Base-by-base conservation (phyloP, 176 grass and related monocot species). In the Calamus simplicifolius region DNA sequence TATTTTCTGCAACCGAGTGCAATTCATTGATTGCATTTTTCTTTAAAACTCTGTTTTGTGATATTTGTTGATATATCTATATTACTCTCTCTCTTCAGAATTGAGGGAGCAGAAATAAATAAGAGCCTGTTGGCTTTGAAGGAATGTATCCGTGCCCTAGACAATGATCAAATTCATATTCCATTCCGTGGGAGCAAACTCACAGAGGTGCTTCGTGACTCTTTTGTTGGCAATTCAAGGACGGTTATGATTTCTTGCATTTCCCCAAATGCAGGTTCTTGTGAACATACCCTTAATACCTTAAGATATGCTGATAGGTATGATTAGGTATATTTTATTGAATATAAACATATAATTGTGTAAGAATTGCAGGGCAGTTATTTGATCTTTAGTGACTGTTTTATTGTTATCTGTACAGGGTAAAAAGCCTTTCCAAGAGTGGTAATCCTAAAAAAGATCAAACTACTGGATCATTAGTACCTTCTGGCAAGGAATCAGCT, bases 161-260 rank as follows among this genome's bases (percentile, higher is more conserved):
- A 92, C 73, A 86, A 86, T 72, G 82, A 92, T 73, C 82, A 92
- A 69, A 80, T 82, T 74, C 83, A 92, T 62, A 83, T 92, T 55
- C 76, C 80, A n/a, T 92, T 92, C 59, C 74, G 82, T 73, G 88
- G 88, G 53, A 92, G 88, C 77, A 92, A 92, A 62, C 61, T 92
- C 56, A 92, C 88, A 56, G 88, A 92, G 64, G 88, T 92, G 25
- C 76, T 92, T 17, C 82, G 79, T 60, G 88, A 86, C 76, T 92
- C 88, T 1, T 92, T 92, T 70, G 84, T 83, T 54, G 79, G 88
- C 13, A 79, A 92, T 56, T 83, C 82, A 21, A 75, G 83, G 52
- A 92, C 76, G 5, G 80, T 92, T 49, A 86, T 92, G 88, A 86
- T 92, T 67, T 83, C 79, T 71, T 92, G 88, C 52, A 73, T 92